These are phyloP conservation scores for Botryotinia convoluta DNA, from an alignment of 2,329 filamentous ascomycete species.

Conservation along the genomic window DNA sequence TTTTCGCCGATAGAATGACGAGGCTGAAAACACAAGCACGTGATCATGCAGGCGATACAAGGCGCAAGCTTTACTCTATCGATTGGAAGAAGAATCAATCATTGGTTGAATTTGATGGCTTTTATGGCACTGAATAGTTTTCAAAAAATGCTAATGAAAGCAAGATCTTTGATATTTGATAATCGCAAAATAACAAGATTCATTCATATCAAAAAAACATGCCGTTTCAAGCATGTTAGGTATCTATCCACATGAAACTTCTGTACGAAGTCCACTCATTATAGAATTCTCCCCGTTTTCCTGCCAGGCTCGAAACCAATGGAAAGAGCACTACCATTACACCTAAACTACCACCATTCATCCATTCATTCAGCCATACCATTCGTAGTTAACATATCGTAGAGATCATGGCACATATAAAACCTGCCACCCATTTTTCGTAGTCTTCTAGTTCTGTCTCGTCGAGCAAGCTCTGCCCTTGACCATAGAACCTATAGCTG, in stretches of 20 bases:
- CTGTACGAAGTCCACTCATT: constrained; percentile 23
- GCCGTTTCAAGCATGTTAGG: constrained; percentile 3
- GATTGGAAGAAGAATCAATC: background rate
- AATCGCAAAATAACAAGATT: constrained; percentile 11
- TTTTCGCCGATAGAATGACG: background rate
- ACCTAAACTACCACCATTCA: background rate
- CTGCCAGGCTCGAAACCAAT: constrained; percentile 19
- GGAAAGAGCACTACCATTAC: constrained; percentile 18
- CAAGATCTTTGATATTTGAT: background rate
- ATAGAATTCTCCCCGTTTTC: constrained; percentile 25
- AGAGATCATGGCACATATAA: constrained; percentile 21
- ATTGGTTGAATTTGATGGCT: background rate
- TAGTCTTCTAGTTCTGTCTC: background rate
- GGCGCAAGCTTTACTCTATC: background rate
- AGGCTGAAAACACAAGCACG: background rate
- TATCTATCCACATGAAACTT: constrained; percentile 23
- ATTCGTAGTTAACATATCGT: constrained; percentile 20
- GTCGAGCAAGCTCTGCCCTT: constrained; percentile 5
- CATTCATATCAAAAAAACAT: constrained; percentile 11
- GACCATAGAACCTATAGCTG: constrained; percentile 7
- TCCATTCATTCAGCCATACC: constrained; percentile 11
- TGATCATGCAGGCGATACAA: background rate
- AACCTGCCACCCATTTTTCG: constrained; percentile 17
- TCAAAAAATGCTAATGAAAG: background rate
- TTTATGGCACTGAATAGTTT: background rate